phyloP scores from a whole-genome alignment of 2,329 filamentous ascomycete species.

The Escovopsis sp. region DNA sequence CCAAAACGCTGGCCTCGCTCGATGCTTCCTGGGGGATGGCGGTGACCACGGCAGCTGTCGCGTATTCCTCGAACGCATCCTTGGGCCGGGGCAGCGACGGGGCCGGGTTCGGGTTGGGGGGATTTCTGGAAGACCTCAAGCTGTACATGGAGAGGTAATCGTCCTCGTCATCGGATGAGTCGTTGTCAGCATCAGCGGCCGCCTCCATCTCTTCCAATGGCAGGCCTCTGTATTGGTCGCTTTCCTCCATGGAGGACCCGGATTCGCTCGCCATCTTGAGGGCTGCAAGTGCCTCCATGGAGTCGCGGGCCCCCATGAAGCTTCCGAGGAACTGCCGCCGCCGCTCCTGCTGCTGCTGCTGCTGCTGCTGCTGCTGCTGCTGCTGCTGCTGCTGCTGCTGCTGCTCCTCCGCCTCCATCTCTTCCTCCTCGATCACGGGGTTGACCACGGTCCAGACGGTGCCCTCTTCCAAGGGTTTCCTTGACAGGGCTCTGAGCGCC shows the following conservation, averaged over 20 bases:
- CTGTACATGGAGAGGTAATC: slow-evolving; percentile 26
- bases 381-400: too few relatives aligned
- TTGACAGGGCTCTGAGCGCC: slow-evolving; percentile 35
- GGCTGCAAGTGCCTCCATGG: neutral
- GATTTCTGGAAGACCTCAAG: slow-evolving; percentile 12
- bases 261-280: neutral
- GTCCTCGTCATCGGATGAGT: slow-evolving; percentile 22
- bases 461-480: slow-evolving; percentile 33
- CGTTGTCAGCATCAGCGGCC: slow-evolving; percentile 11
- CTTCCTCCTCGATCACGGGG: slow-evolving; percentile 15
- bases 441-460: slow-evolving; percentile 38
- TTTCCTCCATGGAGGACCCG: neutral
- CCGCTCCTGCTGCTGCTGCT: slow-evolving; percentile 1
- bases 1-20: neutral
- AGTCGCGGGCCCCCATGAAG: neutral
- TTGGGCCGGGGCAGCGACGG: neutral
- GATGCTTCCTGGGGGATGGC: neutral
- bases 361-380: too few relatives aligned
- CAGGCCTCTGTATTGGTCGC: neutral
- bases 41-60: neutral
- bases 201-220: slow-evolving; percentile 1
- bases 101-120: neutral
- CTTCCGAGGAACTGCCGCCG: slow-evolving; percentile 3
- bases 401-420: too few relatives aligned
- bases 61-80: neutral